phyloP scores from a whole-genome alignment of 805 yeast genomes.

The Wickerhamiella hasegawae region DNA sequence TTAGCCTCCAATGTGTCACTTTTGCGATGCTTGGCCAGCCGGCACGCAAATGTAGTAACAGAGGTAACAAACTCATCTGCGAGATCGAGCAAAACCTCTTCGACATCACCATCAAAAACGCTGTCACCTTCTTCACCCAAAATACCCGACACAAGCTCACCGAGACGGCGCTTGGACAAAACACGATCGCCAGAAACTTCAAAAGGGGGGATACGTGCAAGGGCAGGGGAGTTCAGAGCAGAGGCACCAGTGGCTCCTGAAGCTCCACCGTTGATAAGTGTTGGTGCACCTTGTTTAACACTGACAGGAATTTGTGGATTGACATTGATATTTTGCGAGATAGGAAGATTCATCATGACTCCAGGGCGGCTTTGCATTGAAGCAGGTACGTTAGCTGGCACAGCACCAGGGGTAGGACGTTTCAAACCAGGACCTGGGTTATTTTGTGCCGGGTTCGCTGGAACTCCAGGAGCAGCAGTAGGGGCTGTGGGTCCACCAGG shows the following conservation, averaged over 20 bases:
- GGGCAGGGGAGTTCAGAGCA: conserved; percentile 51
- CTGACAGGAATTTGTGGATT: conserved; percentile 50
- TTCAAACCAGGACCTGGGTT: too few species aligned
- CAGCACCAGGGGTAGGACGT: background rate
- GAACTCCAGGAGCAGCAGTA: background rate
- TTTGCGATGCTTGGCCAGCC: conserved; percentile 87
- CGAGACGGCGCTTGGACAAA: conserved; percentile 72
- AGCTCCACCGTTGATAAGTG: conserved; percentile 28
- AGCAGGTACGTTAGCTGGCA: background rate
- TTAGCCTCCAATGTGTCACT: conserved; percentile 72
- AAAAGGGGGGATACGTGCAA: conserved; percentile 66
- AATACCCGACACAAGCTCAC: conserved; percentile 67
- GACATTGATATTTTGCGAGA: conserved; percentile 53
- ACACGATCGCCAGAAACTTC: conserved; percentile 59
- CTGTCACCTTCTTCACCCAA: conserved; percentile 73
- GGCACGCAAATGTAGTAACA: conserved; percentile 86
- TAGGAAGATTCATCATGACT: background rate
- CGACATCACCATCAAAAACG: conserved; percentile 83
- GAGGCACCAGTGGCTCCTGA: conserved; percentile 54
- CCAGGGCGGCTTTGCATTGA: background rate
- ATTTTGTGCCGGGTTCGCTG: background rate
- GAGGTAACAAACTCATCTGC: conserved; percentile 92
- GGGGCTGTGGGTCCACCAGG: conserved; percentile 1
- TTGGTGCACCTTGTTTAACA: conserved; percentile 59
- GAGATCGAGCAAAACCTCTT: conserved; percentile 73